These are phyloP conservation scores for Corrigiola litoralis DNA, from an alignment of 179 eudicot species.

Conservation along the genomic window DNA sequence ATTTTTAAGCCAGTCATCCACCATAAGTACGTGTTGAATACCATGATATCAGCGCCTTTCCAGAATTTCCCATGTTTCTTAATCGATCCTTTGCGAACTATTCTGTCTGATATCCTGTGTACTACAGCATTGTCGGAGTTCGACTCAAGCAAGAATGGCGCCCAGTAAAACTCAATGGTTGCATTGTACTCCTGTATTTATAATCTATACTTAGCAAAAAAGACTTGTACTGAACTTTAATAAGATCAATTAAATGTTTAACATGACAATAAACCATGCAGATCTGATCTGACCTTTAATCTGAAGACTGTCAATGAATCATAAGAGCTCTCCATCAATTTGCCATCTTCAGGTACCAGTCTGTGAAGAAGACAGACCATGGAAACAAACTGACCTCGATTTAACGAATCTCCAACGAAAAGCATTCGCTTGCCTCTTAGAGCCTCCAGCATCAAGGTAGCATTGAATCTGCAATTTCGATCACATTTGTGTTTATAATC, in stretches of 20 bases:
- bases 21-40: conserved; percentile 96
- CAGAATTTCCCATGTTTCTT: conserved; percentile 66
- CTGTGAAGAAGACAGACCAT: conserved; percentile 82
- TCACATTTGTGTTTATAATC: not conserved
- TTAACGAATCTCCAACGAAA: conserved; percentile 87
- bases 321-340: conserved; percentile 51
- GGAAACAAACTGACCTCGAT: conserved; percentile 73
- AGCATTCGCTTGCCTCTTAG: conserved; percentile 79
- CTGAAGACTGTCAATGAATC: conserved; percentile 64
- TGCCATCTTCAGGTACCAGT: conserved; percentile 52
- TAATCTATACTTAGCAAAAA: no score
- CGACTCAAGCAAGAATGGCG: conserved; percentile 86
- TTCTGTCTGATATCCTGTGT: conserved; percentile 59
- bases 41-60: conserved; percentile 81
- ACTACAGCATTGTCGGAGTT: conserved; percentile 68
- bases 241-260: not conserved
- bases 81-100: conserved; percentile 73
- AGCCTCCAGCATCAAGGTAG: conserved; percentile 72
- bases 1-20: conserved; percentile 87
- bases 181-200: conserved; percentile 73
- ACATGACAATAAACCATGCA: not conserved
- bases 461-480: conserved; percentile 67
- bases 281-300: conserved; percentile 46
- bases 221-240: not conserved
- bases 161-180: conserved; percentile 91